These are phyloP conservation scores for Penicilliopsis zonata DNA, from an alignment of 495 filamentous ascomycete genomes.

Conservation along the genomic window DNA sequence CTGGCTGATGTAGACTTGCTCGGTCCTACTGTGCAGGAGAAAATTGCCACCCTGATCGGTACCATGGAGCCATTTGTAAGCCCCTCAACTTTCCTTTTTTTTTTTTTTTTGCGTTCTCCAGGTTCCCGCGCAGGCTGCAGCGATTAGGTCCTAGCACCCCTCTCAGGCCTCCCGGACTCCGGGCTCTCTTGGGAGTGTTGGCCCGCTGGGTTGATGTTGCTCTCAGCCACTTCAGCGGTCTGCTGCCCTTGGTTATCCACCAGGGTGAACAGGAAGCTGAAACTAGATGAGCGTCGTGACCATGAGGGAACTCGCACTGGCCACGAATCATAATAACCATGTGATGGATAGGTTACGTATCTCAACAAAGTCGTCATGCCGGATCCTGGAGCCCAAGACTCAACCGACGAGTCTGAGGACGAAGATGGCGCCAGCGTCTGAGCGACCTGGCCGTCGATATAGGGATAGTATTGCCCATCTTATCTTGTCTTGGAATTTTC, in stretches of 20 bases:
- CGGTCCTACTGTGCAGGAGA: constrained; percentile 36
- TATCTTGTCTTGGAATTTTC: no score
- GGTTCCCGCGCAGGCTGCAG: constrained; percentile 17
- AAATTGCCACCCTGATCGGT: constrained; percentile 39
- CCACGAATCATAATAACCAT: no score
- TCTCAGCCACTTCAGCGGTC: constrained; percentile 11
- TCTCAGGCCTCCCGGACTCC: no score
- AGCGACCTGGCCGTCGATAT: neutral
- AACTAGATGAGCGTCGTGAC: no score
- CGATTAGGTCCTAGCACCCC: constrained; percentile 16
- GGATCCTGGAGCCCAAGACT: constrained; percentile 21
- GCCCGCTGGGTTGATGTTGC: no score
- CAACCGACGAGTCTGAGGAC: constrained; percentile 6
- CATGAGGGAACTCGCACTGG: no score
- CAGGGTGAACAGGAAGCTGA: constrained; percentile 5
- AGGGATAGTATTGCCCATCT: no score
- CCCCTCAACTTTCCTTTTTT: constrained; percentile 10
- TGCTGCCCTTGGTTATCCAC: constrained; percentile 11
- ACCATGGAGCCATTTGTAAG: constrained; percentile 56
- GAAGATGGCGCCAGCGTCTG: neutral
- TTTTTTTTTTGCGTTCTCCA: constrained; percentile 13
- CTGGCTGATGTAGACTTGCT: constrained; percentile 46
- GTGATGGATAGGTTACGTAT: constrained; percentile 39
- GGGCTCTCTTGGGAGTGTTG: no score
- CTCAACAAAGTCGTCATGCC: constrained; percentile 57